Evolutionary conservation across 176 grass and related monocot species (phyloP), one percentile per base, ranked within the genome.

Genomic region (Aegilops speltoides): DNA sequence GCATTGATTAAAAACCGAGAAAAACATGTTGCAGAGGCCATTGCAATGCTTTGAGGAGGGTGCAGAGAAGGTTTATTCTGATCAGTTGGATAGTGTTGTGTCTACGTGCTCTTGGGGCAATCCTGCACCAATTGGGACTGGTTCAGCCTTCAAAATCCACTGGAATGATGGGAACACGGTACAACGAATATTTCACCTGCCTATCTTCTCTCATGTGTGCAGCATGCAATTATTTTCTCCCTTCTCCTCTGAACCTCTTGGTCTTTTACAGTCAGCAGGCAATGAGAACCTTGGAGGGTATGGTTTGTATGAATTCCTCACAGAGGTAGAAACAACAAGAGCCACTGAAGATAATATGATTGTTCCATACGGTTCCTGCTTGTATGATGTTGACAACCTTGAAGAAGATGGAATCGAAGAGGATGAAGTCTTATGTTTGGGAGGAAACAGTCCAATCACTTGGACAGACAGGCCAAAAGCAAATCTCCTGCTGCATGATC

Each of bases 101-200:
- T 95, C 93, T 48, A 73, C 79, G 57, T 90, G 93, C 68, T 92
- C 88, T 72, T 95, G 85, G 93, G 93, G 93, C 14, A 88, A 86
- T 61, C 79, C 66, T 20, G 45, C 81, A 45, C 74, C 83, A 64
- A 86, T 92, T 33, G 88, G 90, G 36, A 92, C 88, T 73, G 86
- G 86, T 67, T 92, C 90, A 81, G 43, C 85, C 76, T 92, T 95
- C n/a, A 36, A 88, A 83, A 95, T 95, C 81, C 54, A 78, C 68
- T 95, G 90, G 90, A 85, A 95, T 10, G 45, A 92, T 68, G 37
- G 84, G 16, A 89, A 77, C 65, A 19, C 60, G 69, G 86, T 86
- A 79, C 1, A 23, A 15, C 14, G 0, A 59, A 25, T 38, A 89
- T 79, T 88, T 78, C 12, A 52, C 86, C 5, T 73, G 45, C 70